These are phyloP conservation scores for Puccinia polysora DNA, from an alignment of 1,284 basidiomycete species.

Conservation along the genomic window DNA sequence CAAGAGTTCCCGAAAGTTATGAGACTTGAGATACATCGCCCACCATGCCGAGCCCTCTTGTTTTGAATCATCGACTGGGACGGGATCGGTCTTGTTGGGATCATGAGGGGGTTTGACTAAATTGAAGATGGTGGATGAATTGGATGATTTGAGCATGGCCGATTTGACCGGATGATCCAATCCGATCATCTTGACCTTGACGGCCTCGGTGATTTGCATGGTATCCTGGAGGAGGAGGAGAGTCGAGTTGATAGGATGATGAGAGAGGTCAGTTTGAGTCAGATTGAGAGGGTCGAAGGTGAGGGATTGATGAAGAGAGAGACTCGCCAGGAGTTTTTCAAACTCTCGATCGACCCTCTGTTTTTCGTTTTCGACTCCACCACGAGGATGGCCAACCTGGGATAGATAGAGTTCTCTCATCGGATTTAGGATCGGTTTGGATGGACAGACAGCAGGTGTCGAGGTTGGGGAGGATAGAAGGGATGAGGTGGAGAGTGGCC, in stretches of 20 bases:
- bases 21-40: slow-evolving; percentile 44
- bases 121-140: slow-evolving; percentile 53
- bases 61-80: slow-evolving; percentile 42
- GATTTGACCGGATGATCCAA: slow-evolving; percentile 78
- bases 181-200: slow-evolving; percentile 68
- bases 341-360: slow-evolving; percentile 40
- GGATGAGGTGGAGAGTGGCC: not conserved
- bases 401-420: slow-evolving; percentile 34
- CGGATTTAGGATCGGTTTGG: slow-evolving; percentile 8
- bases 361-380: slow-evolving; percentile 35
- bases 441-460: not conserved
- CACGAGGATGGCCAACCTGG: not conserved
- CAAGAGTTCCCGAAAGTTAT: slow-evolving; percentile 15
- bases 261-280: not conserved
- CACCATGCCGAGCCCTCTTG: slow-evolving; percentile 68
- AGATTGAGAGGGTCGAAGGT: not conserved
- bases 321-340: slow-evolving; percentile 32
- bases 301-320: not conserved
- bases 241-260: not conserved
- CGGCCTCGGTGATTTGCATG: slow-evolving; percentile 70
- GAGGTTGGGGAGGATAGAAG: not conserved
- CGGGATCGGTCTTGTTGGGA: not conserved
- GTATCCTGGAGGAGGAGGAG: slow-evolving; percentile 61
- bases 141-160: slow-evolving; percentile 80
- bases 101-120: not conserved